Conservation (phyloP, 108 stramenopile genomes). For the Fistulifera solaris region DNA sequence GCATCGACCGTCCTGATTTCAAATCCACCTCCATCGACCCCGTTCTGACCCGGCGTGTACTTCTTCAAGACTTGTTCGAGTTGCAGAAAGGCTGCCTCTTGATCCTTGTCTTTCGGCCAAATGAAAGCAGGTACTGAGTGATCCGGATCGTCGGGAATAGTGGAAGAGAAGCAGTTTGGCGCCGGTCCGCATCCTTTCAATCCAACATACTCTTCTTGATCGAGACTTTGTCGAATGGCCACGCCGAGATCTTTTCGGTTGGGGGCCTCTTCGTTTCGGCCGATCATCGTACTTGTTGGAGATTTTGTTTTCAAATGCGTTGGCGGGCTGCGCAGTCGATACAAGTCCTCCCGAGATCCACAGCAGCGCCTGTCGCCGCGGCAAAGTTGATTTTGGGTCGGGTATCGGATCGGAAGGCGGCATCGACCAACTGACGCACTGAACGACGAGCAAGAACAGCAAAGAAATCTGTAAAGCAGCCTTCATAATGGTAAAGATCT, state of each 20-base stretch:
- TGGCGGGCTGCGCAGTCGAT: constrained; percentile 41
- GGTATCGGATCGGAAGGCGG: too few species aligned
- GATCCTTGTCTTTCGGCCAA: constrained; percentile 36
- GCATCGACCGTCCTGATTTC: constrained; percentile 59
- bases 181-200: constrained; percentile 68
- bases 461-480: neutral
- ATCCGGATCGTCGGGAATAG: constrained; percentile 55
- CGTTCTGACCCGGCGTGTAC: constrained; percentile 66
- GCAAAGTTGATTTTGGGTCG: too few species aligned
- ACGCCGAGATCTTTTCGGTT: constrained; percentile 75
- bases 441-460: neutral
- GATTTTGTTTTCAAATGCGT: constrained; percentile 72
- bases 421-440: neutral
- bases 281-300: constrained; percentile 72
- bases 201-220: constrained; percentile 61
- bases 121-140: constrained; percentile 61
- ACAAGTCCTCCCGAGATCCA: constrained; percentile 19
- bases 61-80: constrained; percentile 42
- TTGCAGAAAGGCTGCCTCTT: constrained; percentile 45
- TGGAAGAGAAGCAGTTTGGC: constrained; percentile 87
- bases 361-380: too few species aligned
- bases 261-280: constrained; percentile 68
- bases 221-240: constrained; percentile 25
- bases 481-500: too few species aligned
- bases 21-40: constrained; percentile 87